Percentiles rank a stretch among this genome's conserved stretches.
These are phyloP conservation scores for Mortierella sp. DNA, from an alignment of 371 early-diverging fungal species.

Conservation along the genomic window DNA sequence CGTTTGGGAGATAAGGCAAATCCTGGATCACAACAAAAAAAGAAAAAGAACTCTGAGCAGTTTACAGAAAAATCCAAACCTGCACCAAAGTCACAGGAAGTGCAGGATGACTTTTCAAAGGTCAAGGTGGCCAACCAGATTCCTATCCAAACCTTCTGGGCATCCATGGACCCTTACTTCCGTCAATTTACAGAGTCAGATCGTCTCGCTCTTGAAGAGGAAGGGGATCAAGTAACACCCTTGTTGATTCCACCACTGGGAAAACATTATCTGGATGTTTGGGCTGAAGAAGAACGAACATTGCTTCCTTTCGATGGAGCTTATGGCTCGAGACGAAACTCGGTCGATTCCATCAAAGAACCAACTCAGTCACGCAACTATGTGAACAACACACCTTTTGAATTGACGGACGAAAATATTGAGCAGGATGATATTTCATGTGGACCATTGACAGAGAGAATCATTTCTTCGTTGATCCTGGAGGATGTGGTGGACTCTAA, in stretches of 20 bases:
- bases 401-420: conserved; percentile 69
- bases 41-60: conserved; percentile 40
- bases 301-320: conserved; percentile 61
- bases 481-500: conserved; percentile 63
- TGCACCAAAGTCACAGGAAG: conserved; percentile 40
- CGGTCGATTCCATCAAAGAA: conserved; percentile 39
- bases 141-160: conserved; percentile 83
- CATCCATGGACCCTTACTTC: conserved; percentile 86
- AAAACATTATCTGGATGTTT: conserved; percentile 76
- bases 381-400: conserved; percentile 55
- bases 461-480: conserved; percentile 73
- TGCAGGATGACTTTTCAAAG: conserved; percentile 72
- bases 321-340: conserved; percentile 36
- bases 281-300: conserved; percentile 84
- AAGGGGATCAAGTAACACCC: conserved; percentile 75
- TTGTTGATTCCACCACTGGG: conserved; percentile 83
- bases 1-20: conserved; percentile 43
- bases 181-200: conserved; percentile 84
- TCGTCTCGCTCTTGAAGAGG: conserved; percentile 69
- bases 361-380: conserved; percentile 39
- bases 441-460: conserved; percentile 78
- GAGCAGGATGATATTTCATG: conserved; percentile 64
- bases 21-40: conserved; percentile 42
- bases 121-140: conserved; percentile 83
- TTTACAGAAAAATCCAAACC: conserved; percentile 47